Percentiles rank a stretch among this genome's conserved stretches.
phyloP scores from a whole-genome alignment of 1,139 yeast genomes.

The Hyphopichia wangnamkhiaoensis region DNA sequence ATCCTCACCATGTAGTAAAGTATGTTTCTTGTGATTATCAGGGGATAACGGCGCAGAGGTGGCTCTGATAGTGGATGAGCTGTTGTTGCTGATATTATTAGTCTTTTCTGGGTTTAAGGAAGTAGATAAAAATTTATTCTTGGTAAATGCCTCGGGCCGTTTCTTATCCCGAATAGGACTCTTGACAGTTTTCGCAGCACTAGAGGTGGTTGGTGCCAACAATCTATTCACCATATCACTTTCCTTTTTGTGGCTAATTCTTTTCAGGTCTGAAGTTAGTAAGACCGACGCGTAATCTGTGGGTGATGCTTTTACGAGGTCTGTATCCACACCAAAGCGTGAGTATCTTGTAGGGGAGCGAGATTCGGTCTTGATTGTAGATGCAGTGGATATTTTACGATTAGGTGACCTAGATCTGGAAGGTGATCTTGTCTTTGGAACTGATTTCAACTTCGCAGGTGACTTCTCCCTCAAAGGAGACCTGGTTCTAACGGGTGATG shows the following conservation, averaged over 20 bases:
- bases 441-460: too few relatives aligned
- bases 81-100: conserved; percentile 5
- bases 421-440: conserved; percentile 2
- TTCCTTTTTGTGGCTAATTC: conserved; percentile 9
- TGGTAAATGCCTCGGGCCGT: conserved; percentile 9
- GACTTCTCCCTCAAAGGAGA: too few relatives aligned
- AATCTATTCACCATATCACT: conserved; percentile 20
- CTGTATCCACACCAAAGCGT: background rate
- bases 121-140: conserved; percentile 39
- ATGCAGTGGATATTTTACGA: conserved; percentile 1
- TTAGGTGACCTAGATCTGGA: background rate
- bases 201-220: conserved; percentile 31
- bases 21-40: background rate
- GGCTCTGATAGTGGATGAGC: background rate
- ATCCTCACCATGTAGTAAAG: background rate
- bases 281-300: conserved; percentile 1
- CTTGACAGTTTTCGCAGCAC: conserved; percentile 25
- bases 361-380: conserved; percentile 5
- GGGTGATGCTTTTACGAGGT: conserved; percentile 2
- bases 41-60: background rate
- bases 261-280: conserved; percentile 5
- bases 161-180: conserved; percentile 4
- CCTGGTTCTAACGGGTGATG: conserved; percentile 1
- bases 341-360: conserved; percentile 16
- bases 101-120: conserved; percentile 31